Conservation (phyloP, 768 basidiomycete species). For the Macrolepiota dolichaula region DNA sequence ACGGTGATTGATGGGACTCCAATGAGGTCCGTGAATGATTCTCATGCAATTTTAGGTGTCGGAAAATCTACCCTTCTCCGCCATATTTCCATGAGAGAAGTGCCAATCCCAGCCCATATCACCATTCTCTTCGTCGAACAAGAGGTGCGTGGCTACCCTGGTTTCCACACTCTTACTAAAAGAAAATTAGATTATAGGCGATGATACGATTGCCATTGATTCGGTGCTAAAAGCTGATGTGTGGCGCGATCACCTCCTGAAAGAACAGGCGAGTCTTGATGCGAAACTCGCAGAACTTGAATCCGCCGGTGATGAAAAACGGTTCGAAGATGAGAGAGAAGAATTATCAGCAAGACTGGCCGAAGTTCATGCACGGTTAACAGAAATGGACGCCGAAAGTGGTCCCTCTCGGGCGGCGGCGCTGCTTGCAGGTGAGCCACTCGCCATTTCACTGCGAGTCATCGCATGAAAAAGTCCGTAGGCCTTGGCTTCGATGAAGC, state of each 20-base stretch:
- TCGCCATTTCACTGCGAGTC: not conserved
- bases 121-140: constrained; percentile 98
- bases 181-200: constrained; percentile 72
- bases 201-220: constrained; percentile 88
- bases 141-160: constrained; percentile 52
- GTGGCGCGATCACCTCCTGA: constrained; percentile 90
- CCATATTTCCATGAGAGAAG: constrained; percentile 92
- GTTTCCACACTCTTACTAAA: not conserved
- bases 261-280: constrained; percentile 79
- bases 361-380: constrained; percentile 84
- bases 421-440: constrained; percentile 71
- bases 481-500: constrained; percentile 89
- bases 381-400: constrained; percentile 99
- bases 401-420: constrained; percentile 93
- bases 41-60: constrained; percentile 51
- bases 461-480: constrained; percentile 19
- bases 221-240: constrained; percentile 99
- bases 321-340: constrained; percentile 82
- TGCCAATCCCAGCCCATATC: constrained; percentile 91
- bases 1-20: constrained; percentile 42
- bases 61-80: constrained; percentile 96
- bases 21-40: not conserved
- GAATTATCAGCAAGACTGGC: constrained; percentile 78
- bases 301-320: constrained; percentile 69
- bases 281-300: constrained; percentile 71